Evolutionary conservation across 805 yeast genomes (phyloP).

Genomic region (Kluyveromyces dobzhanskii): DNA sequence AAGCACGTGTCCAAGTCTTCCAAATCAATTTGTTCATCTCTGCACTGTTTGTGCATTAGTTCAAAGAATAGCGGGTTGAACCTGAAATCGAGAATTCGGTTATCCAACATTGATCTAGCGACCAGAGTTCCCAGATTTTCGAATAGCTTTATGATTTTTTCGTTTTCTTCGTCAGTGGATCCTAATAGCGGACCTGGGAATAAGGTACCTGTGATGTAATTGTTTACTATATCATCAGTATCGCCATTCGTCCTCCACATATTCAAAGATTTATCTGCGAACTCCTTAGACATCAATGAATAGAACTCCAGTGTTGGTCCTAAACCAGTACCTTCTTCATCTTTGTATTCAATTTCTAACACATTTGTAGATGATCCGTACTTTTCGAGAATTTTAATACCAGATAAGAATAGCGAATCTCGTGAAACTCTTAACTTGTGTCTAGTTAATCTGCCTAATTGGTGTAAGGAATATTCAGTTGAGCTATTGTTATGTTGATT

Average conservation of each 20-base stretch:
- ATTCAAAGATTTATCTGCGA: constrained; percentile 44
- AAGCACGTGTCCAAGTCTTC: constrained; percentile 18
- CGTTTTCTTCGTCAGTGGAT: constrained; percentile 27
- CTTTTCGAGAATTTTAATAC: constrained; percentile 64
- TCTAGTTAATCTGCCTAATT: constrained; percentile 67
- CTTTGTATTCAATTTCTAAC: constrained; percentile 78
- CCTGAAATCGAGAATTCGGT: constrained; percentile 76
- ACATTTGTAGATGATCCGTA: constrained; percentile 76
- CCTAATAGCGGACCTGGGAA: constrained; percentile 60
- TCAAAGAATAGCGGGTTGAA: constrained; percentile 67
- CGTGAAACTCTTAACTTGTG: constrained; percentile 77
- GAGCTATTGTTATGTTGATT: constrained; percentile 30
- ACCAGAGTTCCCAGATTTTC: constrained; percentile 69
- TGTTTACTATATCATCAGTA: constrained; percentile 20
- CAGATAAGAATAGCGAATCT: constrained; percentile 60
- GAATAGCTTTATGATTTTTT: constrained; percentile 45
- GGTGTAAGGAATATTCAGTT: constrained; percentile 26
- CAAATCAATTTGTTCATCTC: constrained; percentile 4
- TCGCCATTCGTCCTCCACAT: constrained; percentile 59
- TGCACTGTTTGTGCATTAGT: constrained; percentile 34
- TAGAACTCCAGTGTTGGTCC: constrained; percentile 96
- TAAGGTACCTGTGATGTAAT: constrained; percentile 43
- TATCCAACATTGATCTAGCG: constrained; percentile 80
- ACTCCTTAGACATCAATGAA: constrained; percentile 69
- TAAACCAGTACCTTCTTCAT: constrained; percentile 91